phyloP scores from a whole-genome alignment of 1,284 basidiomycete species.

The Salmacisia buchloeana region DNA sequence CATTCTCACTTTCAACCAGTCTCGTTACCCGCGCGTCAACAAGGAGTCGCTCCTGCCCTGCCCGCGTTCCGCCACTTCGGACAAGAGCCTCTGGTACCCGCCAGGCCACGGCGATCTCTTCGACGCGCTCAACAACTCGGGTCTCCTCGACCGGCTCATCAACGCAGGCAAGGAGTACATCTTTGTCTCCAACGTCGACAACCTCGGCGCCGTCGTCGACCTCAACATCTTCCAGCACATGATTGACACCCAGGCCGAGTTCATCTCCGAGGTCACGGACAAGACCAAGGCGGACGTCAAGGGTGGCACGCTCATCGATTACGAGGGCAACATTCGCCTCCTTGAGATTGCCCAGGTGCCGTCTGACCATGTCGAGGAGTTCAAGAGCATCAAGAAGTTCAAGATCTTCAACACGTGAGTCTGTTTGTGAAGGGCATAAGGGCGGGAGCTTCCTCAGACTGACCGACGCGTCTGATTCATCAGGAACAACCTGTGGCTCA shows the following conservation, averaged over 20 bases:
- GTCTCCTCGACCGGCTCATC: conserved; percentile 89
- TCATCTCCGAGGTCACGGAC: conserved; percentile 71
- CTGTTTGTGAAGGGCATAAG: no score
- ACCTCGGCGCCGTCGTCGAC: conserved; percentile 90
- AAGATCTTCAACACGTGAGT: conserved; percentile 30
- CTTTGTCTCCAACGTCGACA: conserved; percentile 98
- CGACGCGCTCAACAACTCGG: conserved; percentile 88
- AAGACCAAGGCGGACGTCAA: conserved; percentile 99
- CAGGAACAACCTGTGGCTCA: conserved; percentile 94
- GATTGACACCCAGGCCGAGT: conserved; percentile 51
- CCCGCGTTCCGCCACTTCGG: conserved; percentile 76
- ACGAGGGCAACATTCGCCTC: conserved; percentile 85
- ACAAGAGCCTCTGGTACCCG: conserved; percentile 90
- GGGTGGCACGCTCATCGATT: conserved; percentile 92
- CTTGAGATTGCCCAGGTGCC: conserved; percentile 99
- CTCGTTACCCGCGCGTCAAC: conserved; percentile 92
- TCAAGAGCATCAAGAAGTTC: conserved; percentile 71
- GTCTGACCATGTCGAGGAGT: conserved; percentile 94
- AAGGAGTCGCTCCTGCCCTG: conserved; percentile 89
- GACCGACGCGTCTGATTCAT: conserved; percentile 50
- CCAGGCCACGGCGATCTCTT: conserved; percentile 98
- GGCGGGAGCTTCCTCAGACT: not conserved
- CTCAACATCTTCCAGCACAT: conserved; percentile 59
- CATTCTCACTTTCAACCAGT: conserved; percentile 79
- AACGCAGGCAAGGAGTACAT: conserved; percentile 97